These are phyloP conservation scores for Dioscorea cayenensis DNA, from an alignment of 116 monocot genomes.

Conservation along the genomic window DNA sequence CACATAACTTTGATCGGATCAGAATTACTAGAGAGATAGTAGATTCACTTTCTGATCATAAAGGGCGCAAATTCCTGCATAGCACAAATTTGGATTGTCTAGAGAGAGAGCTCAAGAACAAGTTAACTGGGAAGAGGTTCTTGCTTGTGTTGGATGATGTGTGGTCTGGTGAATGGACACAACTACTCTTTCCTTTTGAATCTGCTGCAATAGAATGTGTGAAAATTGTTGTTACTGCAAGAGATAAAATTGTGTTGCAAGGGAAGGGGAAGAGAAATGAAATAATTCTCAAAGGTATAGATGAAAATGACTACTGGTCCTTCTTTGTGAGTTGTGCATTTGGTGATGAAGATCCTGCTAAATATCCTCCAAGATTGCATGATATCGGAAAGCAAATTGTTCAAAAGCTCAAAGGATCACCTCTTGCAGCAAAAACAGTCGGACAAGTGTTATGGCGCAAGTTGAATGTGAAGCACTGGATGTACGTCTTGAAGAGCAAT, in stretches of 20 bases:
- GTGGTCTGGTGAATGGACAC: constrained; percentile 8
- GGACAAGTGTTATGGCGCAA: neutral
- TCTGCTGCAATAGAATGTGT: neutral
- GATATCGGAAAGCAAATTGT: neutral
- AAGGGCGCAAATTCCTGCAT: neutral
- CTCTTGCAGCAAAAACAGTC: constrained; percentile 1
- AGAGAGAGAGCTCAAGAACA: neutral
- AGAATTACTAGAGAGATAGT: constrained; percentile 18
- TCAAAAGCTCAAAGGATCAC: neutral
- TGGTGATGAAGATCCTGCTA: neutral
- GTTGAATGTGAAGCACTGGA: neutral
- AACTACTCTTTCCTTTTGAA: neutral
- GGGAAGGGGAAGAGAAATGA: neutral
- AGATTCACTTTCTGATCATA: neutral
- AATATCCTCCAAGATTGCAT: neutral
- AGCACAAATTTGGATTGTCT: neutral
- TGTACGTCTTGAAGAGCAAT: neutral
- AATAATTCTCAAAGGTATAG: neutral
- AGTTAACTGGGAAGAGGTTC: constrained; percentile 15
- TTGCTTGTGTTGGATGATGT: constrained; percentile 38
- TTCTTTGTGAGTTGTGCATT: neutral
- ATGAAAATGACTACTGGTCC: constrained; percentile 1
- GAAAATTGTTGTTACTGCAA: constrained; percentile 17
- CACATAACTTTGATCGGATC: constrained; percentile 12
- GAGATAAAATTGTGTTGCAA: neutral